Evolutionary conservation across 1,139 yeast species (phyloP), one percentile per base, ranked within the genome.

Genomic region (Pichia sp.): DNA sequence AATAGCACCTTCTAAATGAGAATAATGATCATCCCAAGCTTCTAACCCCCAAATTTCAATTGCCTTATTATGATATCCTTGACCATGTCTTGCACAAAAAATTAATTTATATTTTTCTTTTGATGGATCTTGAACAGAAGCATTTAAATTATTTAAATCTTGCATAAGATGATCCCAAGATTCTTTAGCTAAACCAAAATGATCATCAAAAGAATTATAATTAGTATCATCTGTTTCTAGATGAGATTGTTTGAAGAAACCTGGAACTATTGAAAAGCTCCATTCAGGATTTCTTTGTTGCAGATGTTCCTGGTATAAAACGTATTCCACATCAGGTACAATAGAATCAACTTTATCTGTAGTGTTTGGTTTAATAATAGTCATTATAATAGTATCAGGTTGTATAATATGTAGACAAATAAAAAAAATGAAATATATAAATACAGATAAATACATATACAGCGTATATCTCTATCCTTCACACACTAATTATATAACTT

Each of bases 71-170:
- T 85, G 92, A 65, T 71, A 78, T 0, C 94, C 94, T 64, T 85
- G 86, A 7, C 94, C 94, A 59, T 86, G 94, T 51, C 95, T 71
- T 1, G 86, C 89, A 46, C 83, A 67, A 47, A 80, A 73, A 5
- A 84, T 55, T 40, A 84, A 61, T 61, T 83, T 83, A 62, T 81
- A 80, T 11, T 42, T 44, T 34, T 66, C 73, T 47, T 72, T 67
- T 1, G 39, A 30, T 8, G 30, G 25, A 1, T 56, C 56, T 0
- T 59, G 62, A 3, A 74, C 69, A 2, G 54, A 31, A 1, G 52
- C 53, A 53, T 79, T 78, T 52, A 79, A 64, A 7, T 61, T 51
- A 0, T 63, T 52, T 11, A 82, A 50, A 30, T 70, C 64, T 0
- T 46, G 45, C 2, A 67, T 47, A 10, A 78, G 60, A 7, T 69